A percentile compares a stretch with the other conserved stretches of the same genome.
Evolutionary conservation across 495 filamentous ascomycete species (phyloP).

Genomic region (Aspergillus leporis): DNA sequence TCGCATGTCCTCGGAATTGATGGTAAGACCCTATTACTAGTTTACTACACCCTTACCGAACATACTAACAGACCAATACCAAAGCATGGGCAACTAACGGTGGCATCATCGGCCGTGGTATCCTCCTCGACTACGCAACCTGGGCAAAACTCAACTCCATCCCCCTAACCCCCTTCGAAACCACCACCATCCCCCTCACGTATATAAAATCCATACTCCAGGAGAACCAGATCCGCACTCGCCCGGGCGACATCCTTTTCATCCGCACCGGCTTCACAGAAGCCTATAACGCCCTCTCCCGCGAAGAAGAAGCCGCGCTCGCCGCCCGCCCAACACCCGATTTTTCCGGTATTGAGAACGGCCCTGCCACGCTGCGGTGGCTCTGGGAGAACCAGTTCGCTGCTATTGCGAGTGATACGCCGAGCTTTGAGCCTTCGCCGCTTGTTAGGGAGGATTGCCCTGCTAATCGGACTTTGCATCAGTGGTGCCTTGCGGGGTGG

Average conservation of each 20-base stretch:
- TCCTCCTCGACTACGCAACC: slow-evolving; percentile 58
- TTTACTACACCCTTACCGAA: not conserved
- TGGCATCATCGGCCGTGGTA: slow-evolving; percentile 56
- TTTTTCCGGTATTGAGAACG: slow-evolving; percentile 48
- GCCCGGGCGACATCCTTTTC: slow-evolving; percentile 56
- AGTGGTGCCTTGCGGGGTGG: slow-evolving; percentile 57
- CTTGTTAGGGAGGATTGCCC: slow-evolving; percentile 8
- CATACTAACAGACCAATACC: not conserved
- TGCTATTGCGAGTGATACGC: slow-evolving; percentile 51
- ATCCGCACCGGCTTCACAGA: slow-evolving; percentile 50
- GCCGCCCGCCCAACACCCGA: slow-evolving; percentile 27
- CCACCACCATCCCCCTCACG: slow-evolving; percentile 38
- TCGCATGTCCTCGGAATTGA: slow-evolving; percentile 40
- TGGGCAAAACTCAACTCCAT: slow-evolving; percentile 47
- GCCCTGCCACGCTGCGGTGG: slow-evolving; percentile 45
- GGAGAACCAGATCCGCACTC: slow-evolving; percentile 37
- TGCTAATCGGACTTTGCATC: slow-evolving; percentile 40
- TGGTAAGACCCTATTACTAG: slow-evolving; percentile 34
- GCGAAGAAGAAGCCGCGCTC: slow-evolving; percentile 29
- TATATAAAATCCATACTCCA: slow-evolving; percentile 40
- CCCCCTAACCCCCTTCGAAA: slow-evolving; percentile 38
- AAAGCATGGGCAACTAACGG: slow-evolving; percentile 45
- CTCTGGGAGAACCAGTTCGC: slow-evolving; percentile 52
- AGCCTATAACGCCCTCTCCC: slow-evolving; percentile 39
- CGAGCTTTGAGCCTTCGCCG: slow-evolving; percentile 43